phyloP scores from a whole-genome alignment of 306 rosid species.

The Astragalus membranaceus region DNA sequence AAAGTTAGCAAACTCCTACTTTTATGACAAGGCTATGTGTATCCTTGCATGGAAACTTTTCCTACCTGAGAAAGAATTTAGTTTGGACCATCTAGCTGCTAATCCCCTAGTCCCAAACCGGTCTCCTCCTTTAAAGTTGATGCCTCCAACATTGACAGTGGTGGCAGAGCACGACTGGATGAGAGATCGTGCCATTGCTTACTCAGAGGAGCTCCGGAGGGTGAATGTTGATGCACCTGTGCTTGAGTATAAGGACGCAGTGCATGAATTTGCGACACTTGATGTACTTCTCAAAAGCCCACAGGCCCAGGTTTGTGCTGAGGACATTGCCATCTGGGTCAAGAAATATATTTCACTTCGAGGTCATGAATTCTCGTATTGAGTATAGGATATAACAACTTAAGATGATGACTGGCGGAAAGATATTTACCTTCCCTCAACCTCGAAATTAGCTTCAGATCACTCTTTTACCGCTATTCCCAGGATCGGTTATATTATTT shows the following conservation, averaged over 20 bases:
- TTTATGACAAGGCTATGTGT: conserved; percentile 94
- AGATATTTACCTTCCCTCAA: conserved; percentile 9
- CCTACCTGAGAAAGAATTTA: conserved; percentile 78
- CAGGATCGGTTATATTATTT: conserved; percentile 21
- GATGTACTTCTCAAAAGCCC: conserved; percentile 90
- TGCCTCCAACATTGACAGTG: conserved; percentile 97
- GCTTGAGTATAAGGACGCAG: conserved; percentile 89
- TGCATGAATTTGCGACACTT: conserved; percentile 89
- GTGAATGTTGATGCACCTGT: conserved; percentile 86
- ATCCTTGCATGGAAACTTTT: conserved; percentile 85
- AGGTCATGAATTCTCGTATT: conserved; percentile 95
- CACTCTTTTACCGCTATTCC: conserved; percentile 19
- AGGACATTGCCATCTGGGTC: conserved; percentile 93
- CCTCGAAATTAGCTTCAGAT: conserved; percentile 20
- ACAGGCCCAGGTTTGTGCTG: conserved; percentile 89
- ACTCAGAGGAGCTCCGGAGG: conserved; percentile 93
- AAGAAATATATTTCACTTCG: conserved; percentile 85
- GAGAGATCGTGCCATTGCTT: conserved; percentile 98
- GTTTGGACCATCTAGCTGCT: conserved; percentile 88
- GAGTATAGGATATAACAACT: conserved; percentile 28
- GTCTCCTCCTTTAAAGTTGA: conserved; percentile 74
- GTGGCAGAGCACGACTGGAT: conserved; percentile 98
- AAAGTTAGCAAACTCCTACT: conserved; percentile 86
- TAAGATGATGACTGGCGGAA: conserved; percentile 12
- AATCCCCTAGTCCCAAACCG: conserved; percentile 71